A percentile compares a stretch with the other conserved stretches of the same genome.
Evolutionary conservation across 805 yeast genomes (phyloP).

Genomic region (Citeromyces nyonsensis): DNA sequence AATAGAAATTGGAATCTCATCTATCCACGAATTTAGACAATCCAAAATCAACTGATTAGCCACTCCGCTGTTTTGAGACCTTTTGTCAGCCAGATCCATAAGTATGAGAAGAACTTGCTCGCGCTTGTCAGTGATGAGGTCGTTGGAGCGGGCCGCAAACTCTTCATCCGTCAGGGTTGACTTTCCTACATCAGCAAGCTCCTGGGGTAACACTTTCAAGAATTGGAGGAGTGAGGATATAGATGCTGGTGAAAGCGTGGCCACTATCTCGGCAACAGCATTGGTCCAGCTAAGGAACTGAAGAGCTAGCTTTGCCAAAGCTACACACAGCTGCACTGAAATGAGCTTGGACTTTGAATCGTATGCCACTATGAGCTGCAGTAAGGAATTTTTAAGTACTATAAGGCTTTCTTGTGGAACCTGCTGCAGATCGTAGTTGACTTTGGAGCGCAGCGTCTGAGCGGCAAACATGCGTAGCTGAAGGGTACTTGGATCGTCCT

Average conservation of each 20-base stretch:
- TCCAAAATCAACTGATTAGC: constrained; percentile 35
- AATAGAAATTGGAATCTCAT: constrained; percentile 63
- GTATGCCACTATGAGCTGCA: constrained; percentile 38
- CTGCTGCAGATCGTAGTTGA: constrained; percentile 75
- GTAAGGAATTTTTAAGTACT: constrained; percentile 52
- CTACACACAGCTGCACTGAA: constrained; percentile 70
- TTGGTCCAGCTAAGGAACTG: constrained; percentile 63
- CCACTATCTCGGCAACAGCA: constrained; percentile 55
- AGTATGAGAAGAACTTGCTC: constrained; percentile 52
- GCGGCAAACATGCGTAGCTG: constrained; percentile 68
- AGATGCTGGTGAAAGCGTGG: constrained; percentile 24
- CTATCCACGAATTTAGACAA: constrained; percentile 83
- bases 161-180: constrained; percentile 77
- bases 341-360: constrained; percentile 35
- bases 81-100: constrained; percentile 24
- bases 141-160: constrained; percentile 44
- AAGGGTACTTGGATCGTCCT: constrained; percentile 13
- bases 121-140: constrained; percentile 51
- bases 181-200: constrained; percentile 60
- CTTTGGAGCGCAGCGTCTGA: constrained; percentile 77
- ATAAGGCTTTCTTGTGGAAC: constrained; percentile 41
- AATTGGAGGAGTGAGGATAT: constrained; percentile 53
- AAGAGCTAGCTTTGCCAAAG: constrained; percentile 69
- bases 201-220: constrained; percentile 83
- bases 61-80: constrained; percentile 5